Evolutionary conservation across 2,329 filamentous ascomycete genomes (phyloP), one percentile per base, ranked within the genome.

Genomic region (Cytospora leucostoma): DNA sequence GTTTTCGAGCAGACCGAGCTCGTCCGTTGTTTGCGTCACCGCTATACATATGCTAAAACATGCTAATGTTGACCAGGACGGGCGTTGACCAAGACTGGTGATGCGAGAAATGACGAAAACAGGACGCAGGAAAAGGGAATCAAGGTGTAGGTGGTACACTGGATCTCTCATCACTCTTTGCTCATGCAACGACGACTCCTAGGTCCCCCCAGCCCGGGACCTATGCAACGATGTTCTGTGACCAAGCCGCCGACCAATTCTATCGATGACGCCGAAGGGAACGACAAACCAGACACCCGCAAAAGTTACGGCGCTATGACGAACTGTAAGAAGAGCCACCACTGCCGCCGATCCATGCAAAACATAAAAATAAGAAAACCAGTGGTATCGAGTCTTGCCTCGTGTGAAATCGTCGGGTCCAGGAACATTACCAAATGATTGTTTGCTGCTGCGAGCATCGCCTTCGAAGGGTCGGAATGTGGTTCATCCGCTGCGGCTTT

Each of bases 211-310:
- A 53, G 40, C 21, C 56, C 61, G 38, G 57, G 50, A 49, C 27
- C 34, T 27, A 64, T 65, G 64, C 64, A 63, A 57, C 56, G 51
- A 59, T 63, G 60, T 63, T 51, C 59, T 63, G 56, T 59, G 53
- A 63, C 52, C 52, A 59, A 60, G 37, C 59, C 60, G 54, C 63
- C 54, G 50, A 49, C 51, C 51, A 40, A 57, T 47, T 65, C 61
- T 65, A 65, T 57, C 49, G 61, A 50, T 50, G 54, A 64, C 61
- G 61, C 64, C 56, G 33, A 60, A 58, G 19, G 27, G 38, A 64
- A 44, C 60, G 55, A 47, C 47, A 56, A 60, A 56, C 51, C 55
- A 49, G 34, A 56, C 37, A 58, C 17, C 37, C 51, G 52, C 35
- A 55, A 40, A 38, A 37, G 19, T 40, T 40, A 17, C 34, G 44